Evolutionary conservation across 345 rosid genomes (phyloP), one percentile per base, ranked within the genome.

Genomic region (Corchorus olitorius): DNA sequence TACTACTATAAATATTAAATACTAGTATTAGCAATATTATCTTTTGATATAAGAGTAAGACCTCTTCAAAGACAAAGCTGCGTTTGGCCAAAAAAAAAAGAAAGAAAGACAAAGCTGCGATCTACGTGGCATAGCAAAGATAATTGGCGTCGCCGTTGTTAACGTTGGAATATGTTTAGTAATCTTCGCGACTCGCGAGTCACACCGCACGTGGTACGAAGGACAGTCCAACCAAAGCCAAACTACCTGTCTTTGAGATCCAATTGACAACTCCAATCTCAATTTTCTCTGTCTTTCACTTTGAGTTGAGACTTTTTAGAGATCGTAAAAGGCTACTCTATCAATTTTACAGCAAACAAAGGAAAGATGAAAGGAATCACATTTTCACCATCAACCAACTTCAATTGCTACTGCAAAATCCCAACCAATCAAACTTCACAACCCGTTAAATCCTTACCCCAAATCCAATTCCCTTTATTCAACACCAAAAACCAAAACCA

Each of bases 351-450:
- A 3, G 17, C 41, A 12, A 60, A 60, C 16, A 4, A 11, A 34
- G 11, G 45, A 72, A 82, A 48, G 72, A 84, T 81, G 91, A 83
- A 66, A 78, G 83, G 80, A 50, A 39, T 80, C 12, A 59, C 86
- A 55, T 65, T 88, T 37, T 78, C 86, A 65, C 84, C 80, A 34
- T 72, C 83, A 63, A 80, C 12, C 75, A 71, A 60, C 11, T 60
- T 19, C 65, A 50, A 48, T 76, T 37, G 64, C n/a, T 69, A 45
- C 61, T 67, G 45, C 27, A 64, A 65, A 64, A 12, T 45, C 74
- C 78, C 67, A 77, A 75, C 4, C 73, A 53, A 70, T 59, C 55
- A 50, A 78, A 70, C 64, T 16, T 66, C 70, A 55, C 77, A 54
- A 75, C 14, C 75, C 8, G 41, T 76, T 62, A 72, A 58, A 67